Evolutionary conservation across 179 eudicot species (phyloP), one percentile per base, ranked within the genome.

Genomic region (Vitellaria paradoxa): DNA sequence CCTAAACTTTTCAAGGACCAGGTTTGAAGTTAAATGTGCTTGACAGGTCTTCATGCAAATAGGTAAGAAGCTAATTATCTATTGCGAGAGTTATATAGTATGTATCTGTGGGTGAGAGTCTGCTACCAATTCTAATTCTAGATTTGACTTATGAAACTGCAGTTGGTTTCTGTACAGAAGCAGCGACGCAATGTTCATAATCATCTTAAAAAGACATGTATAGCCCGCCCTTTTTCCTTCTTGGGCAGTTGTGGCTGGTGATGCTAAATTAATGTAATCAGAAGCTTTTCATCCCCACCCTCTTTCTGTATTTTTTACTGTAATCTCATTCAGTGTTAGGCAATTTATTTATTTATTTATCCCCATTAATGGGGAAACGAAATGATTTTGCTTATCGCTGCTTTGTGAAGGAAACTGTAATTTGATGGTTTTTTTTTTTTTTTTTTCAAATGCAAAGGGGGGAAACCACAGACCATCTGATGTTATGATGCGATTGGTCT

Each of bases 1-100:
- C 74, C 89, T 11, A 72, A 82, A 64, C 81, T 85, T 63, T 83
- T 87, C 23, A 82, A 83, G 74, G 85, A 81, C 30, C 78, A 81
- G 52, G 47, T 60, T 52, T 83, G 71, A 81, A 68, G 60, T 68
- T 82, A 80, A 40, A 66, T 18, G 50, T 13, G 57, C 73, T 72
- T 5, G 67, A 21, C 69, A 70, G 50, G 18, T 66, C 57, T 67
- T 75, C 30, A 47, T 40, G 20, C 46, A 47, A 67, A 69, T 45
- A 66, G 60, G 66, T 42, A 68, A 79, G 56, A 3, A 53, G 77
- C 46, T 47, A 46, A 74, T 10, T 23, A 40, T 52, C 64, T 9
- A 30, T 23, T 52, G 45, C 10, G 52, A 20, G 42, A 11, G 47
- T 18, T 69, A 1, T n/a, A 6, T 15, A 12, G 10, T 69, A 9